Evolutionary conservation across 257 asterid species (phyloP).

Genomic region (Gynochthodes officinalis): DNA sequence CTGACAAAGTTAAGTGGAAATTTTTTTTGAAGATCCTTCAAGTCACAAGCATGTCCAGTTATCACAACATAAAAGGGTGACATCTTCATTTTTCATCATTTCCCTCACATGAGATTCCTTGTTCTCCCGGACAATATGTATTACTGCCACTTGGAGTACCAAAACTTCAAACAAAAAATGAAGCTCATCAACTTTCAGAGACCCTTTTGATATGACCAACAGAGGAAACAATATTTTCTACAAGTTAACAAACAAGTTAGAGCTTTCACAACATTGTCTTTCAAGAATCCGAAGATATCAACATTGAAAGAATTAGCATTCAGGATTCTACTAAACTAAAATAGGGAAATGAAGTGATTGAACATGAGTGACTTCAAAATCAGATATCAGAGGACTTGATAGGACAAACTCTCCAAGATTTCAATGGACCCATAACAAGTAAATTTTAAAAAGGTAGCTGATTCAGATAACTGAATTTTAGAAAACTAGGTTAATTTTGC

Average conservation of each 20-base stretch:
- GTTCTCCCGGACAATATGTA: background rate
- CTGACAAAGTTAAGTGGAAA: background rate
- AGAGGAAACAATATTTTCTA: background rate
- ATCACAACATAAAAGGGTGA: background rate
- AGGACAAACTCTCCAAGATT: background rate
- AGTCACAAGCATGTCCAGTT: background rate
- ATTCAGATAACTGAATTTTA: background rate
- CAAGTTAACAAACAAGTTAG: background rate
- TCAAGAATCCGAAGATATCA: too few relatives aligned
- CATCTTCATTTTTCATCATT: background rate
- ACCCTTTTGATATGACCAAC: background rate
- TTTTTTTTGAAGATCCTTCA: background rate
- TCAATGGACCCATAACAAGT: background rate
- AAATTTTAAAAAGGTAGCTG: background rate
- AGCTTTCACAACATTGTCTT: background rate
- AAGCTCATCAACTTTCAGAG: background rate
- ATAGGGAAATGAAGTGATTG: background rate
- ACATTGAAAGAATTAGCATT: background rate
- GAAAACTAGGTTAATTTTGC: background rate
- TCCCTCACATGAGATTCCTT: background rate
- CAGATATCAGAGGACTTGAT: background rate
- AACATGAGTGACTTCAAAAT: background rate
- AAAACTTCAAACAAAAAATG: background rate
- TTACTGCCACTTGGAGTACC: background rate
- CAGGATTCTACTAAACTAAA: background rate